These are phyloP conservation scores for Neonectria punicea DNA, from an alignment of 2,329 filamentous ascomycete species.

Conservation along the genomic window DNA sequence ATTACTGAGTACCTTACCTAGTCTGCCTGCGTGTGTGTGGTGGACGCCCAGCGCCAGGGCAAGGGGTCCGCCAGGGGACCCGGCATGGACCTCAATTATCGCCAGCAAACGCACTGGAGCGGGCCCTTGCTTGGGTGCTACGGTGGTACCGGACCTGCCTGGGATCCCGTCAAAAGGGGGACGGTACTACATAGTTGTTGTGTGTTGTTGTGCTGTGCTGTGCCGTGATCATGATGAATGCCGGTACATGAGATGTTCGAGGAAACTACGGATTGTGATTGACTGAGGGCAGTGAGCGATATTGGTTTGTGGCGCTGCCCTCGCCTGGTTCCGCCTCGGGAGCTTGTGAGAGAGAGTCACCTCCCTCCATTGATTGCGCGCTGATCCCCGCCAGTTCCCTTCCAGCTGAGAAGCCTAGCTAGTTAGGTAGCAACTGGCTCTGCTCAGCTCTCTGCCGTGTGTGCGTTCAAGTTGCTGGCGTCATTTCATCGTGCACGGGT, in stretches of 20 bases:
- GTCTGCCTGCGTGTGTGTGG: slow-evolving; percentile 23
- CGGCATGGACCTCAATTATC: slow-evolving; percentile 31
- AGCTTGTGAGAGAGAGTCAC: background rate
- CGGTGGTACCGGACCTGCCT: background rate
- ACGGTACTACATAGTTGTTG: background rate
- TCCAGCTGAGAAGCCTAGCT: background rate
- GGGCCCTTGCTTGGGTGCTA: slow-evolving; percentile 25
- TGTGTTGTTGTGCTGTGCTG: background rate
- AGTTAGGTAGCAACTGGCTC: background rate
- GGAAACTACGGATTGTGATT: background rate
- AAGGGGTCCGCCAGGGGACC: slow-evolving; percentile 30
- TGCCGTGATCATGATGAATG: background rate
- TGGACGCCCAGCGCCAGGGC: slow-evolving; percentile 36
- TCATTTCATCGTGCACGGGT: background rate
- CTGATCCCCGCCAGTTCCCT: background rate
- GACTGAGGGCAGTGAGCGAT: background rate
- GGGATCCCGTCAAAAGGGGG: slow-evolving; percentile 11
- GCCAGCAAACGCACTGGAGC: slow-evolving; percentile 34
- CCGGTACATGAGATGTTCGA: background rate
- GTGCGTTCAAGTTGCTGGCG: background rate
- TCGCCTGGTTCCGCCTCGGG: background rate
- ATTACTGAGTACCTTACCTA: background rate
- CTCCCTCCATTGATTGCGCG: background rate
- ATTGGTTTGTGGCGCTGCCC: background rate
- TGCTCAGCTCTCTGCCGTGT: background rate